phyloP scores from a whole-genome alignment of 441 rosid species.

The Pelargonium australe region DNA sequence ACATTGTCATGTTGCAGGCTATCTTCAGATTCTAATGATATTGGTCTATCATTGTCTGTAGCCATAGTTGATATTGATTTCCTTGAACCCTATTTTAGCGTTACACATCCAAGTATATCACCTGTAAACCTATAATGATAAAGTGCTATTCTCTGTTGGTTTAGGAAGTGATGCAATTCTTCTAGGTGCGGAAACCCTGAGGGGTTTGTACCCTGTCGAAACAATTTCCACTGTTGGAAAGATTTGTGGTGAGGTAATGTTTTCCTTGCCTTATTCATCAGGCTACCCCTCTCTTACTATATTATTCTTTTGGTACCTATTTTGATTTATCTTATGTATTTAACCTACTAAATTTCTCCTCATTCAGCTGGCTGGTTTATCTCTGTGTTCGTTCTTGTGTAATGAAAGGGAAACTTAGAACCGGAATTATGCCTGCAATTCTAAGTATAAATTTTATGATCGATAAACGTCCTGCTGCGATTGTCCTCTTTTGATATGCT shows the following conservation, averaged over 20 bases:
- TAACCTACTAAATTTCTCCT: not conserved
- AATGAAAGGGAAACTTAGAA: not conserved
- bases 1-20: conserved; percentile 1
- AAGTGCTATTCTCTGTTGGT: conserved; percentile 5
- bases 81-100: not conserved
- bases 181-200: conserved; percentile 51
- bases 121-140: not conserved
- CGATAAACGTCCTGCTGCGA: too few relatives aligned
- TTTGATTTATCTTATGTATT: not conserved
- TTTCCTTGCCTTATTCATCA: conserved; percentile 5
- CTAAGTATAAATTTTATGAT: not conserved
- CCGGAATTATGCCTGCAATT: not conserved
- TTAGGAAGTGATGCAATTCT: conserved; percentile 47
- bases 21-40: not conserved
- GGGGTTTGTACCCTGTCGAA: conserved; percentile 54
- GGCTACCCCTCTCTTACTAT: not conserved
- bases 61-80: conserved; percentile 8
- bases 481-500: too few relatives aligned
- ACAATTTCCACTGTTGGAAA: conserved; percentile 43
- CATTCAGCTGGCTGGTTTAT: not conserved
- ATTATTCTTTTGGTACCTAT: not conserved
- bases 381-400: not conserved
- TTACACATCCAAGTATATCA: not conserved
- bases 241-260: conserved; percentile 47
- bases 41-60: not conserved